Percentiles rank a stretch among this genome's conserved stretches.
Conservation (phyloP, 495 filamentous ascomycete species). For the Terfezia boudieri region DNA sequence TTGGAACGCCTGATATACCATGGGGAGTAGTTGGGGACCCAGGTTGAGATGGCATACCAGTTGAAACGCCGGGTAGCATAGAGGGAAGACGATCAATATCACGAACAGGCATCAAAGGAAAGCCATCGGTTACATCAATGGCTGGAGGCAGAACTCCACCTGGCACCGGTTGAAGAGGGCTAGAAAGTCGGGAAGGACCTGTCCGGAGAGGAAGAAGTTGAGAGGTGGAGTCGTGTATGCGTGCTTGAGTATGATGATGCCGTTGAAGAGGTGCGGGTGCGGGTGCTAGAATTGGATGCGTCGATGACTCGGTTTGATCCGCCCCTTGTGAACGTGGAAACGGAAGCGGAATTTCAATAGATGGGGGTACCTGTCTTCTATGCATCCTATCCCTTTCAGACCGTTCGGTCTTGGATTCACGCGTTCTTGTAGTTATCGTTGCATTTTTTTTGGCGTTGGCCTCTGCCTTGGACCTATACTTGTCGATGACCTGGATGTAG, state of each 20-base stretch:
- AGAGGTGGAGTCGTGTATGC: constrained; percentile 26
- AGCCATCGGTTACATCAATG: constrained; percentile 53
- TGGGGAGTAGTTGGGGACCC: constrained; percentile 83
- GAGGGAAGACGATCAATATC: constrained; percentile 71
- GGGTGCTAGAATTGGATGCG: neutral
- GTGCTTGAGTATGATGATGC: constrained; percentile 19
- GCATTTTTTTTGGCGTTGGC: constrained; percentile 34
- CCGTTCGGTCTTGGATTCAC: neutral
- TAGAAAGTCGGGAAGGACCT: neutral
- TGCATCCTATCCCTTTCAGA: constrained; percentile 15
- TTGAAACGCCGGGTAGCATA: constrained; percentile 52
- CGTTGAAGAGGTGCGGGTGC: neutral
- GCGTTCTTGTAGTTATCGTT: constrained; percentile 16
- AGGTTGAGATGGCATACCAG: constrained; percentile 61
- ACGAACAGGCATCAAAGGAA: constrained; percentile 56
- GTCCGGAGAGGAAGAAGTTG: constrained; percentile 21
- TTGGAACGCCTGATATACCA: constrained; percentile 27
- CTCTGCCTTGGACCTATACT: constrained; percentile 65
- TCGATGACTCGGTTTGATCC: neutral
- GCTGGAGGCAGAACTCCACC: constrained; percentile 26
- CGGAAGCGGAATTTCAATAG: constrained; percentile 43
- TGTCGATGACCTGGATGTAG: constrained; percentile 89
- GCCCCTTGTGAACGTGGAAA: neutral
- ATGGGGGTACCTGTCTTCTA: constrained; percentile 47
- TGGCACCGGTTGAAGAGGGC: no score